Conservation (phyloP, 2,329 filamentous ascomycete genomes). For the Chaetomiaceae sp. region DNA sequence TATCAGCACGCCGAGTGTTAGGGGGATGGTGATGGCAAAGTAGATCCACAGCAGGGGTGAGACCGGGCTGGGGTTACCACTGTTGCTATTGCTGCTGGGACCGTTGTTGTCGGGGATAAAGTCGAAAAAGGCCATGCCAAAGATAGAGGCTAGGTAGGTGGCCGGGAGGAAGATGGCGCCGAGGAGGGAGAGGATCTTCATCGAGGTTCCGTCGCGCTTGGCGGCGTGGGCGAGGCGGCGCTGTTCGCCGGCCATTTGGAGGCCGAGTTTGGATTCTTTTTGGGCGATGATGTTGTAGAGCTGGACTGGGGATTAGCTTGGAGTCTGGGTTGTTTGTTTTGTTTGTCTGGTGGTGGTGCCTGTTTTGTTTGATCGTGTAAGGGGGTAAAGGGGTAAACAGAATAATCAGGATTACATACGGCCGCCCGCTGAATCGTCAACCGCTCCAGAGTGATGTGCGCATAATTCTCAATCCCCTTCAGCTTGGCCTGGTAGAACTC, state of each 20-base stretch:
- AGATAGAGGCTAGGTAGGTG: conserved; percentile 58
- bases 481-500: conserved; percentile 59
- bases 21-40: conserved; percentile 55
- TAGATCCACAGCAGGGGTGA: conserved; percentile 57
- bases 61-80: conserved; percentile 29
- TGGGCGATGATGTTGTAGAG: conserved; percentile 63
- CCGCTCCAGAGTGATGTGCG: conserved; percentile 56
- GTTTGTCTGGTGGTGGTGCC: no score
- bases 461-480: conserved; percentile 58
- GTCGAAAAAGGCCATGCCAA: conserved; percentile 64
- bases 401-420: conserved; percentile 35
- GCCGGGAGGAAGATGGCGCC: conserved; percentile 60
- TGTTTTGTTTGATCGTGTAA: neutral
- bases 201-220: conserved; percentile 58
- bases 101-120: conserved; percentile 38
- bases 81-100: neutral
- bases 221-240: conserved; percentile 54
- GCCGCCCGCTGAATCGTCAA: conserved; percentile 58
- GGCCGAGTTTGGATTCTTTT: conserved; percentile 58
- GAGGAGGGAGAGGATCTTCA: conserved; percentile 54
- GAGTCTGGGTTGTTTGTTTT: neutral
- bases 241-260: conserved; percentile 58
- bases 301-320: conserved; percentile 30
- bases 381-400: no score
- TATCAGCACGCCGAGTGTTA: conserved; percentile 51